A percentile compares a stretch with the other conserved stretches of the same genome.
Evolutionary conservation across 202 grass and related monocot genomes (phyloP).

Genomic region (Bolboschoenoplectus hybrid): DNA sequence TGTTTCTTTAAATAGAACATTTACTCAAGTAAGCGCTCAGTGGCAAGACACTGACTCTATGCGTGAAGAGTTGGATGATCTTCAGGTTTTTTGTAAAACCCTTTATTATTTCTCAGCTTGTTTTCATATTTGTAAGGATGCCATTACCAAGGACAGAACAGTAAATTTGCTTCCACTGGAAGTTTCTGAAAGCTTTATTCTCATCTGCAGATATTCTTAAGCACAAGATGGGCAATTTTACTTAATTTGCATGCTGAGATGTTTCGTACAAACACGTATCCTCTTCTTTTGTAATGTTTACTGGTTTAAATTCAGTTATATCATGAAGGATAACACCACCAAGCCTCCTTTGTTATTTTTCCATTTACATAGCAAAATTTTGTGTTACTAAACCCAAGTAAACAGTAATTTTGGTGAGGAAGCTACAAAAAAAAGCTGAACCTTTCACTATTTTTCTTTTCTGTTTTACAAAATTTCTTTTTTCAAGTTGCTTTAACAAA

Average conservation of each 20-base stretch:
- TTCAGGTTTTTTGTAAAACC: constrained; percentile 70
- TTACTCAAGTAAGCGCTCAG: constrained; percentile 97
- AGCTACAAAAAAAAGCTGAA: neutral
- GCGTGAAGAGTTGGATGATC: constrained; percentile 96
- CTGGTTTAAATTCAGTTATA: constrained; percentile 11
- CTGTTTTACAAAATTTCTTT: neutral
- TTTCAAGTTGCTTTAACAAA: neutral
- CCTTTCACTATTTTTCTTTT: neutral
- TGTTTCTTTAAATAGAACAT: constrained; percentile 78
- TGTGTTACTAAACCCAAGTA: neutral
- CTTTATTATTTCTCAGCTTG: constrained; percentile 38
- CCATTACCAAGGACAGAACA: constrained; percentile 7
- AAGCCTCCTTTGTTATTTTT: neutral
- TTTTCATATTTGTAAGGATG: constrained; percentile 36
- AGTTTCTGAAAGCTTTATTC: constrained; percentile 36
- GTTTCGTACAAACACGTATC: constrained; percentile 99
- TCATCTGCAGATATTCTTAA: constrained; percentile 91
- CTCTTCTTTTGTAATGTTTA: constrained; percentile 34
- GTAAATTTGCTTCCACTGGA: constrained; percentile 16
- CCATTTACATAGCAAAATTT: neutral
- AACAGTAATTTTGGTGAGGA: neutral
- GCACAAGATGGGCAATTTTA: constrained; percentile 98
- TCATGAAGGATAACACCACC: neutral
- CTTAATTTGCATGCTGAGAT: constrained; percentile 99
- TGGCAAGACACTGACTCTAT: constrained; percentile 99